Conservation (phyloP, 495 filamentous ascomycete genomes). For the Friedmanniomyces endolithicus region DNA sequence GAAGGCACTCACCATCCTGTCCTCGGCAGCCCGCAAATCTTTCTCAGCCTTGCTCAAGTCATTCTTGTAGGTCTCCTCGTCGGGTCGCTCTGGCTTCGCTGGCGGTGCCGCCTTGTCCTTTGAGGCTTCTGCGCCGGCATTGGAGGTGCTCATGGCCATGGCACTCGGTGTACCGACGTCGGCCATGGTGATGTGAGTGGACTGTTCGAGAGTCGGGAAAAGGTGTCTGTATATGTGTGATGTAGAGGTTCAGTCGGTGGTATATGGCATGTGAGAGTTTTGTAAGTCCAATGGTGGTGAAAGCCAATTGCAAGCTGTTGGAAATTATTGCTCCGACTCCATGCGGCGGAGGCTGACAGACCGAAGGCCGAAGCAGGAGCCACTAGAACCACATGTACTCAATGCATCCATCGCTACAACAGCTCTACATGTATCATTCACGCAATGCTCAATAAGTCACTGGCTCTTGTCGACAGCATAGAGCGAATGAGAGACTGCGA, state of each 20-base stretch:
- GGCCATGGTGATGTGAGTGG: slow-evolving; percentile 10
- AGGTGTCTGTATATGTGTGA: background rate
- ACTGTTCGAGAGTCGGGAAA: background rate
- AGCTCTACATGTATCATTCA: no score
- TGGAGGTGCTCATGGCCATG: background rate
- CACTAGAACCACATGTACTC: no score
- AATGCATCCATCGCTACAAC: no score
- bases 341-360: no score
- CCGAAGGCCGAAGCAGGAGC: no score
- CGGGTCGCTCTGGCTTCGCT: slow-evolving; percentile 48
- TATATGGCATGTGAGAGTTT: background rate
- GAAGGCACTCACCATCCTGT: slow-evolving; percentile 53
- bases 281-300: no score
- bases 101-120: slow-evolving; percentile 20
- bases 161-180: slow-evolving; percentile 13
- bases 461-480: no score
- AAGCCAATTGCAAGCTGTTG: no score
- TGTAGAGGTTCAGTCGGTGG: background rate
- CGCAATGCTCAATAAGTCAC: no score
- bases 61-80: slow-evolving; percentile 58
- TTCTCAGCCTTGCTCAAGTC: slow-evolving; percentile 67
- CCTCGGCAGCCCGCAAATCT: slow-evolving; percentile 59
- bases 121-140: background rate
- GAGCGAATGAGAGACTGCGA: background rate
- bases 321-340: no score